A percentile compares a stretch with the other conserved stretches of the same genome.
Evolutionary conservation across 495 filamentous ascomycete species (phyloP).

Genomic region (Tuber brumale): DNA sequence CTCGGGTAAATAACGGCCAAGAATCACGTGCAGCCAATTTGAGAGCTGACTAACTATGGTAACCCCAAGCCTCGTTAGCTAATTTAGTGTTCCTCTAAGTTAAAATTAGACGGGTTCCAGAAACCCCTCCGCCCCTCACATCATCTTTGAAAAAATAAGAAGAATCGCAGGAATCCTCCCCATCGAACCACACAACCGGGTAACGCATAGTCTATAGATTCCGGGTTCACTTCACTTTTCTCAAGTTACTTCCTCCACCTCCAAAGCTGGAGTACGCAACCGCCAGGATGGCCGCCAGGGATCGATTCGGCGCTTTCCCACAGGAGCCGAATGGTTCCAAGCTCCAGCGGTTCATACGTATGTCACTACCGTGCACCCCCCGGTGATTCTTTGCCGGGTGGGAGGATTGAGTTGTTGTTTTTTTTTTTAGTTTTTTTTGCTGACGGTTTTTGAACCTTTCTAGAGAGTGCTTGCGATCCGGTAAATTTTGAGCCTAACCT

Average conservation of each 20-base stretch:
- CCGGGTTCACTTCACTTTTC: not conserved
- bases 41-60: not conserved
- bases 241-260: not conserved
- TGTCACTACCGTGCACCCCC: constrained; percentile 16
- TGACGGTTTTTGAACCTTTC: constrained; percentile 14
- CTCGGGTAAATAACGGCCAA: not conserved
- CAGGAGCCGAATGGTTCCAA: constrained; percentile 71
- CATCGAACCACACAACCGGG: not conserved
- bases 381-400: constrained; percentile 1
- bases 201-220: not conserved
- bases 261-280: constrained; percentile 77
- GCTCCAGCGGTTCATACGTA: constrained; percentile 88
- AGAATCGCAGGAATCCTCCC: constrained; percentile 11
- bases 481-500: constrained; percentile 97
- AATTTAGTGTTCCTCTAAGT: constrained; percentile 13
- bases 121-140: constrained; percentile 25
- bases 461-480: constrained; percentile 86
- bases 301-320: constrained; percentile 76
- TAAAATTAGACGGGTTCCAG: constrained; percentile 20
- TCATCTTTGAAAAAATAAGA: constrained; percentile 15
- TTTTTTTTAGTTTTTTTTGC: constrained; percentile 14
- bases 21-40: not conserved
- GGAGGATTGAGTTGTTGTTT: not conserved
- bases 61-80: not conserved
- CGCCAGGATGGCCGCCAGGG: constrained; percentile 87